These are phyloP conservation scores for Saccharomyces eubayanus DNA, from an alignment of 805 yeast genomes.

Conservation along the genomic window DNA sequence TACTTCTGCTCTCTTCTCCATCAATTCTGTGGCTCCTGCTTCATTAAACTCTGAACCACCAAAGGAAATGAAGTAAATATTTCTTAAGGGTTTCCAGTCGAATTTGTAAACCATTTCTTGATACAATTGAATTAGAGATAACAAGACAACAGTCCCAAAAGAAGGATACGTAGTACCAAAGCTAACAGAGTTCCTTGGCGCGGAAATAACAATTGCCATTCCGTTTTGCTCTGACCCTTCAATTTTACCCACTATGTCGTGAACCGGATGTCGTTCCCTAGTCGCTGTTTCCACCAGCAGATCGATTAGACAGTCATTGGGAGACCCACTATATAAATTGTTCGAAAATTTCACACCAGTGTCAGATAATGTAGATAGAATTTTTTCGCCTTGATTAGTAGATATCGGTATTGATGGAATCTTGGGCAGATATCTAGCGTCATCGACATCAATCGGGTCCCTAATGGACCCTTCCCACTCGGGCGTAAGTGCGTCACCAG, in stretches of 20 bases:
- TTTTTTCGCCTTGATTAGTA: conserved; percentile 52
- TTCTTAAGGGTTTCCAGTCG: conserved; percentile 77
- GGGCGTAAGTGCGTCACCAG: conserved; percentile 77
- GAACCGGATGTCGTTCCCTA: conserved; percentile 52
- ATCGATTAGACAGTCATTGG: conserved; percentile 14
- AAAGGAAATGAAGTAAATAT: conserved; percentile 75
- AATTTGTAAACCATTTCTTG: conserved; percentile 52
- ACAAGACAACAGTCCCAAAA: conserved; percentile 64
- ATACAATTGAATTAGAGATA: conserved; percentile 64
- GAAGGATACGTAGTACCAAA: conserved; percentile 65
- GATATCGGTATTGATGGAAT: conserved; percentile 76
- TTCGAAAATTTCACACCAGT: conserved; percentile 23
- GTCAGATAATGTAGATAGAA: conserved; percentile 26
- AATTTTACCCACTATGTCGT: conserved; percentile 74
- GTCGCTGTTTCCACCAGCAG: conserved; percentile 37
- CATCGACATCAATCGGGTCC: conserved; percentile 36
- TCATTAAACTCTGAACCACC: conserved; percentile 73
- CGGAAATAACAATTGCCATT: conserved; percentile 68
- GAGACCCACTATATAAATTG: conserved; percentile 16
- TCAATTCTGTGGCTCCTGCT: conserved; percentile 80
- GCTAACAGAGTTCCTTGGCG: conserved; percentile 70
- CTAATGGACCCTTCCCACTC: conserved; percentile 51
- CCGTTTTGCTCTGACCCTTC: conserved; percentile 74
- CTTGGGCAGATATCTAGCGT: conserved; percentile 50
- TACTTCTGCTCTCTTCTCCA: conserved; percentile 46